These are phyloP conservation scores for Aspergillus ostianus DNA, from an alignment of 495 filamentous ascomycete genomes.

Conservation along the genomic window DNA sequence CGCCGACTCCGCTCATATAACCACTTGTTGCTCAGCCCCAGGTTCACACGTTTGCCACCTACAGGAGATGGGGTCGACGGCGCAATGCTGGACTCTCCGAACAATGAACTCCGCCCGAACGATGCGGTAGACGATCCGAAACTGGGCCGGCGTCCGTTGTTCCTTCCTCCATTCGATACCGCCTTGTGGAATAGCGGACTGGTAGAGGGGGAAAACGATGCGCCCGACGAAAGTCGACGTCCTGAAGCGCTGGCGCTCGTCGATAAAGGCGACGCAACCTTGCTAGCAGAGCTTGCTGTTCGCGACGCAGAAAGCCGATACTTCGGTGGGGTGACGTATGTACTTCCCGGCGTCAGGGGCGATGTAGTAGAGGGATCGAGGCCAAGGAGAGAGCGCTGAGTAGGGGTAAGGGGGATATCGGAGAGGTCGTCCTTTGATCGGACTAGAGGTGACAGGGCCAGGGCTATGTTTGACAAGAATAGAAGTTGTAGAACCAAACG, in stretches of 20 bases:
- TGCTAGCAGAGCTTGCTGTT: conserved; percentile 49
- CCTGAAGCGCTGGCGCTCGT: conserved; percentile 42
- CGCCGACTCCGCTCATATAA: conserved; percentile 72
- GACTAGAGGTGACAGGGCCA: conserved; percentile 67
- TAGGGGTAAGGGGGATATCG: conserved; percentile 89
- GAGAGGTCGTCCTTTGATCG: conserved; percentile 69
- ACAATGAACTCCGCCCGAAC: conserved; percentile 45
- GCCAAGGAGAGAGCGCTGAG: conserved; percentile 80
- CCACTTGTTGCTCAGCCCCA: conserved; percentile 86
- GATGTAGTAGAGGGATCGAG: conserved; percentile 64
- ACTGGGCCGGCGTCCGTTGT: conserved; percentile 58
- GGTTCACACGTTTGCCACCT: conserved; percentile 60
- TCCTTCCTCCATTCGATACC: conserved; percentile 47
- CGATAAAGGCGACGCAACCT: conserved; percentile 53
- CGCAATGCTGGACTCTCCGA: conserved; percentile 40
- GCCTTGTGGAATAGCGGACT: conserved; percentile 74
- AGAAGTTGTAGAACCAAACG: conserved; percentile 54
- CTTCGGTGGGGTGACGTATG: conserved; percentile 81
- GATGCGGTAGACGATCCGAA: conserved; percentile 48
- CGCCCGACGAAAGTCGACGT: conserved; percentile 33
- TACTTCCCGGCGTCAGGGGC: conserved; percentile 62
- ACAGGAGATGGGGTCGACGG: conserved; percentile 30
- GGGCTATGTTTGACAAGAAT: conserved; percentile 62
- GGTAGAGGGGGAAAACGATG: conserved; percentile 49
- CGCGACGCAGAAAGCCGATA: conserved; percentile 76